Base-by-base conservation (phyloP, 2,329 filamentous ascomycete genomes). In the Calonectria henricotiae region DNA sequence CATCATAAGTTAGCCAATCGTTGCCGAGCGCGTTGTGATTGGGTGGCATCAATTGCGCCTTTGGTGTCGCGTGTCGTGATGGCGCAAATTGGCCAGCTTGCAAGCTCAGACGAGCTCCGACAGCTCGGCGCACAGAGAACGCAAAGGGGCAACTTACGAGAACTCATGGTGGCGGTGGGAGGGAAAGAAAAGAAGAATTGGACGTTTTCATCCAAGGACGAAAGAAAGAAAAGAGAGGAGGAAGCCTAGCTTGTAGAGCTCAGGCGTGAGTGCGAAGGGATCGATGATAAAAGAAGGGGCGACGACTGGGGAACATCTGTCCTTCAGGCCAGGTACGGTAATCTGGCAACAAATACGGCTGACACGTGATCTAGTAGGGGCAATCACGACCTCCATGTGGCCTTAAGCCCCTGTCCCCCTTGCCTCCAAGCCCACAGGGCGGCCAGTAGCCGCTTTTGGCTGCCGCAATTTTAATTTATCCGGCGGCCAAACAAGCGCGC, bases 111-210 rank as follows among this genome's bases (percentile, higher is more conserved):
- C 69, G 71, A 75, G 71, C 68, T 74, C 65, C 47, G 47, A 70
- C 47, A 74, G 73, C 72, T 71, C 69, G 54, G 65, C 74, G 74
- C 73, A 71, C 71, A 39, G 58, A 66, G 47, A 58, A 47, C 49
- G 43, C 60, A 73, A 65, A 58, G 61, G 51, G 63, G 46, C 47
- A 63, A 87, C 86, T 88, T 84, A 88, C 86, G 82, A 80, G 86
- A 87, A 86, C 86, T 88, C 86, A 88, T 88, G 81, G 77, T 87
- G 85, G 82, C 82, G 80, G 75, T 77, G 71, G 54, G 44, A 69
- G 74, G 75, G 73, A 75, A 78, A 80, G 77, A 78, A 79, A 78
- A 79, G 80, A 80, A 79, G 78, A 80, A 78, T 78, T 81, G 80
- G 80, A 81, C 76, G 80, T 81, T 78, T 79, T 83, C 82, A 83